Conservation (phyloP, 805 yeast species). For the Kluyveromyces nonfermentans region DNA sequence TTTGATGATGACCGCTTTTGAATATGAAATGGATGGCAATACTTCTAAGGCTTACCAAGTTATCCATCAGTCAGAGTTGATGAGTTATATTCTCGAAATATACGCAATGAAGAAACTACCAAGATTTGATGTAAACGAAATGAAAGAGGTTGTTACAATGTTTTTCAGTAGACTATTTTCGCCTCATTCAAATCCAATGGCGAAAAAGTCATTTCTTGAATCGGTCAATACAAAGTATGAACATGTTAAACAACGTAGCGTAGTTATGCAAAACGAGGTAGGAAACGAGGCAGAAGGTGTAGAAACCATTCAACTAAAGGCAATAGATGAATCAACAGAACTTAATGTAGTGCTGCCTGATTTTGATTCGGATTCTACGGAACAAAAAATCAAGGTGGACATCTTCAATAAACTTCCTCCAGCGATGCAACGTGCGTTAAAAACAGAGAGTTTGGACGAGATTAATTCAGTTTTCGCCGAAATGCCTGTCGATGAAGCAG, state of each 20-base stretch:
- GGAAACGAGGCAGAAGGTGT: conserved; percentile 43
- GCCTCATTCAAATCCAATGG: conserved; percentile 38
- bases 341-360: conserved; percentile 63
- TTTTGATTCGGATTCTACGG: conserved; percentile 39
- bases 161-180: conserved; percentile 55
- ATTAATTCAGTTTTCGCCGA: conserved; percentile 75
- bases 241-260: conserved; percentile 72
- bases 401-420: conserved; percentile 49
- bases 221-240: conserved; percentile 66
- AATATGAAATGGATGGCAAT: conserved; percentile 60
- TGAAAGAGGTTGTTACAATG: conserved; percentile 43
- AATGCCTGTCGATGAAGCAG: conserved; percentile 72
- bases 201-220: conserved; percentile 55
- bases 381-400: conserved; percentile 37
- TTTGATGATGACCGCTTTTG: conserved; percentile 86
- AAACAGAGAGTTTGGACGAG: conserved; percentile 58
- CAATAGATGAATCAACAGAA: conserved; percentile 76
- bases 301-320: conserved; percentile 77
- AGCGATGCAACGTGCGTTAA: conserved; percentile 67
- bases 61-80: conserved; percentile 70
- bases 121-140: conserved; percentile 25
- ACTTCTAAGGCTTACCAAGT: conserved; percentile 45
- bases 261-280: conserved; percentile 49
- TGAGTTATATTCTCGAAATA: conserved; percentile 55
- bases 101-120: conserved; percentile 30